A percentile compares a stretch with the other conserved stretches of the same genome.
Evolutionary conservation across 495 filamentous ascomycete species (phyloP).

Genomic region (Aspergillus ellipticus): DNA sequence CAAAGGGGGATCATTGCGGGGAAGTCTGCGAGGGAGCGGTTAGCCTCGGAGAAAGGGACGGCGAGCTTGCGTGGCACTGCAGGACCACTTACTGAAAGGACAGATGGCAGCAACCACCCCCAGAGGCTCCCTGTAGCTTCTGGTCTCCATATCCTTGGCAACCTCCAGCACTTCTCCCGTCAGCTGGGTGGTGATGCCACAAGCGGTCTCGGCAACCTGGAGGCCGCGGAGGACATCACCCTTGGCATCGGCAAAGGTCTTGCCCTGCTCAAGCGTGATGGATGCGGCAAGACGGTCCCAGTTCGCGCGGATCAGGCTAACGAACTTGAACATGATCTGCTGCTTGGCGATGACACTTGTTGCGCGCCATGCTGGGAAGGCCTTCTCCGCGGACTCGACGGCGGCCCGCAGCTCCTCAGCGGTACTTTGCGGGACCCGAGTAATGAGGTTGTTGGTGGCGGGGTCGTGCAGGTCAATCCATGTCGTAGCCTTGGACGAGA

Average conservation of each 20-base stretch:
- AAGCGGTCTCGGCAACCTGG: conserved; percentile 95
- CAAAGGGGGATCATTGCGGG: conserved; percentile 99
- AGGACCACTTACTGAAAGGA: conserved; percentile 80
- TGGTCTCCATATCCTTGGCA: conserved; percentile 98
- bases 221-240: conserved; percentile 93
- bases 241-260: conserved; percentile 93
- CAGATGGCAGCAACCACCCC: conserved; percentile 96
- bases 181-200: conserved; percentile 89
- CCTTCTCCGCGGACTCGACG: conserved; percentile 81
- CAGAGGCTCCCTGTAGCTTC: conserved; percentile 87
- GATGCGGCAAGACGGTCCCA: conserved; percentile 94
- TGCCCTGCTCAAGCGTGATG: conserved; percentile 97
- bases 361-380: conserved; percentile 82
- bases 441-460: conserved; percentile 96
- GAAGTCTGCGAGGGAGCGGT: conserved; percentile 54
- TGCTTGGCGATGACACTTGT: conserved; percentile 83
- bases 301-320: conserved; percentile 82
- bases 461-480: conserved; percentile 96
- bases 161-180: conserved; percentile 95
- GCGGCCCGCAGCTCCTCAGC: conserved; percentile 84
- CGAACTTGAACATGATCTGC: conserved; percentile 97
- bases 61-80: not conserved
- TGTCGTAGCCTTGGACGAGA: conserved; percentile 60
- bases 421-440: conserved; percentile 94
- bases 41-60: not conserved